These are phyloP conservation scores for Liquidambar formosana DNA, from an alignment of 164 flowering plant species.

Conservation along the genomic window DNA sequence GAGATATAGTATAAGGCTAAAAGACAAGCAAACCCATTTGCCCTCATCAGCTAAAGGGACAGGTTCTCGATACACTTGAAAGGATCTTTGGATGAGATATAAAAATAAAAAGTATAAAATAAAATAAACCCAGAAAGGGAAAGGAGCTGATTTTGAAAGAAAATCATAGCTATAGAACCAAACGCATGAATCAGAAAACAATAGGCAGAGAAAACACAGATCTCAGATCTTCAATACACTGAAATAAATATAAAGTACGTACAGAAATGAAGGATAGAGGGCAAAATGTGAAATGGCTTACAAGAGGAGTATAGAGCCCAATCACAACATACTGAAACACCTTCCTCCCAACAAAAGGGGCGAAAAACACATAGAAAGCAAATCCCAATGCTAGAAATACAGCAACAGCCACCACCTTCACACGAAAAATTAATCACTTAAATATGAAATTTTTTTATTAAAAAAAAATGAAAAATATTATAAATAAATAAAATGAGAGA, in stretches of 20 bases:
- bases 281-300: constrained; percentile 36
- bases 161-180: not conserved
- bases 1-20: not conserved
- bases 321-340: constrained; percentile 72
- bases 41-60: constrained; percentile 17
- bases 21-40: constrained; percentile 20
- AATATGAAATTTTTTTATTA: constrained; percentile 6
- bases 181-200: constrained; percentile 16
- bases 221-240: constrained; percentile 26
- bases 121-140: constrained; percentile 14
- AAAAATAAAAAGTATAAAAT: constrained; percentile 3
- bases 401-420: constrained; percentile 94
- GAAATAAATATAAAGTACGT: not conserved
- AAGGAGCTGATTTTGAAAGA: not conserved
- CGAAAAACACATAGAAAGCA: constrained; percentile 97
- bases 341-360: constrained; percentile 94
- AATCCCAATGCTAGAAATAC: constrained; percentile 96
- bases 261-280: not conserved
- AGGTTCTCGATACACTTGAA: not conserved
- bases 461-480: not conserved
- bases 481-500: not conserved
- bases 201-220: constrained; percentile 27
- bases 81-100: constrained; percentile 5
- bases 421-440: constrained; percentile 4
- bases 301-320: constrained; percentile 95